These are phyloP conservation scores for Casuarina cunninghamiana DNA, from an alignment of 306 rosid species.

Conservation along the genomic window DNA sequence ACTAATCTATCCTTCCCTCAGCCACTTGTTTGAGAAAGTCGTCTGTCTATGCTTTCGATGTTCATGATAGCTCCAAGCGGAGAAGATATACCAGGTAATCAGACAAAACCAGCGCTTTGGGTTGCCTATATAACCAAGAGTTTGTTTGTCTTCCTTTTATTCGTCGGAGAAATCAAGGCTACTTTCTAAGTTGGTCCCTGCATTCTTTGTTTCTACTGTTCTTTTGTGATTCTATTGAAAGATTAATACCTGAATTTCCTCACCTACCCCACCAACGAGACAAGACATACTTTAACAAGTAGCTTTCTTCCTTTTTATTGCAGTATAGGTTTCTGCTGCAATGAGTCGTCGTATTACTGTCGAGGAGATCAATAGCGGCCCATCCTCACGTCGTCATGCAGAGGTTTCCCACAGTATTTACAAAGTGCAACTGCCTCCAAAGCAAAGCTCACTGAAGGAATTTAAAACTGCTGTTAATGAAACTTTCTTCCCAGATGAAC, in stretches of 20 bases:
- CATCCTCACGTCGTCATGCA: slow-evolving; percentile 29
- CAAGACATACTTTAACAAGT: too few species aligned
- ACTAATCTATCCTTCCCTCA: too few species aligned
- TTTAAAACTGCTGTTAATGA: slow-evolving; percentile 29
- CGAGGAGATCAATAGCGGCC: slow-evolving; percentile 22
- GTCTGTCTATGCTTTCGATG: background rate
- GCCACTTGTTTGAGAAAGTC: background rate
- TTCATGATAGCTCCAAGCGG: background rate
- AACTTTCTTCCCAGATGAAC: slow-evolving; percentile 51
- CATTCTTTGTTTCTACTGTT: background rate
- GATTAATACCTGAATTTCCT: too few species aligned
- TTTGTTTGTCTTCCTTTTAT: background rate
- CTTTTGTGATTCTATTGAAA: background rate
- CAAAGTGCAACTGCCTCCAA: slow-evolving; percentile 43
- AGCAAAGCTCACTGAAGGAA: slow-evolving; percentile 33
- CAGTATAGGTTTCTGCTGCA: background rate
- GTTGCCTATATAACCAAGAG: background rate
- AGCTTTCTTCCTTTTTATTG: background rate
- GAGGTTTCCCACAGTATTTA: slow-evolving; percentile 26
- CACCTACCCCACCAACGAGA: too few species aligned
- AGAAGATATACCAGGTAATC: background rate
- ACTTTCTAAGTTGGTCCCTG: background rate
- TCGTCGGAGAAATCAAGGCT: background rate
- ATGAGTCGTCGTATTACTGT: slow-evolving; percentile 18
- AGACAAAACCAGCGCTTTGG: background rate